Evolutionary conservation across 2,329 filamentous ascomycete species (phyloP).

Genomic region (Trichophyton mentagrophytes): DNA sequence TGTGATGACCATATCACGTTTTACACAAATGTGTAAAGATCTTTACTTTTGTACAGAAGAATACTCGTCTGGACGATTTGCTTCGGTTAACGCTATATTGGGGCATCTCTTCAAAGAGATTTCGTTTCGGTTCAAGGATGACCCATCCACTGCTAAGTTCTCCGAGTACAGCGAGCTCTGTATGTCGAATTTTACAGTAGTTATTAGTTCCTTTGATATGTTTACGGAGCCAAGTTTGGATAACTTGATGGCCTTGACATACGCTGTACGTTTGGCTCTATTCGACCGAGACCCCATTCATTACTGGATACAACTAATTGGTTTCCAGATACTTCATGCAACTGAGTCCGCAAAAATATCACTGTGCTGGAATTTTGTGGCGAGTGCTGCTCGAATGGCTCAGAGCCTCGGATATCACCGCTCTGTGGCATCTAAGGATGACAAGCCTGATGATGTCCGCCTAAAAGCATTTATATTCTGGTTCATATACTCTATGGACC

Average conservation of each 20-base stretch:
- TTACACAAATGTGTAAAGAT: conserved; percentile 30
- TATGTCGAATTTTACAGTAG: conserved; percentile 34
- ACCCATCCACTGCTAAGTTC: conserved; percentile 18
- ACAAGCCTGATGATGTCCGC: conserved; percentile 17
- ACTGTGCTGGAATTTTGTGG: conserved; percentile 51
- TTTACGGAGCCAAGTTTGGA: conserved; percentile 44
- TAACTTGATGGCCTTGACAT: conserved; percentile 47
- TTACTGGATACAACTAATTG: too few relatives aligned
- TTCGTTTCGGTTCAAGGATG: conserved; percentile 15
- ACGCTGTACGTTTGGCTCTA: conserved; percentile 35
- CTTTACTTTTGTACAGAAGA: conserved; percentile 34
- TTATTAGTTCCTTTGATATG: conserved; percentile 39
- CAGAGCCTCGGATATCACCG: conserved; percentile 52
- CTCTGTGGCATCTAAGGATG: conserved; percentile 17
- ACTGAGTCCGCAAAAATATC: conserved; percentile 51
- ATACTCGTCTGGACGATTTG: conserved; percentile 29
- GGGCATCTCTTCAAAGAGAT: conserved; percentile 28
- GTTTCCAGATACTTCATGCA: conserved; percentile 44
- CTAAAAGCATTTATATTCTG: conserved; percentile 38
- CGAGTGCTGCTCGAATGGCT: conserved; percentile 47
- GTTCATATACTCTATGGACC: conserved; percentile 48
- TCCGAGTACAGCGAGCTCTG: conserved; percentile 25
- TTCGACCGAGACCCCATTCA: too few relatives aligned
- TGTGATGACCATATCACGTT: conserved; percentile 20
- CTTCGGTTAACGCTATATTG: conserved; percentile 28